These are phyloP conservation scores for Pseudocercospora cruenta DNA, from an alignment of 2,329 filamentous ascomycete genomes.

Conservation along the genomic window DNA sequence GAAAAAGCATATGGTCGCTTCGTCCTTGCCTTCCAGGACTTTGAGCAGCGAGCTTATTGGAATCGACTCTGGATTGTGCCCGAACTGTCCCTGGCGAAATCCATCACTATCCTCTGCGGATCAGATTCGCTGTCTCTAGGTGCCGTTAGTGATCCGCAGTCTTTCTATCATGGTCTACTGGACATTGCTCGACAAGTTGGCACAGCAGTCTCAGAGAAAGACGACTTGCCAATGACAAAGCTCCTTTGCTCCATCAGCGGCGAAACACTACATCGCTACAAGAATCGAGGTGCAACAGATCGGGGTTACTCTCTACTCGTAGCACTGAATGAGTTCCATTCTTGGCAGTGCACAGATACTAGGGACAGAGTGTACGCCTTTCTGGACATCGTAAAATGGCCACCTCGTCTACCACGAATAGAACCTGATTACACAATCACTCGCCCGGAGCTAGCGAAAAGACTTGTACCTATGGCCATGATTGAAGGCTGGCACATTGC, in stretches of 20 bases:
- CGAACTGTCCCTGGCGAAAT: not conserved
- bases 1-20: not conserved
- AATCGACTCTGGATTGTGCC: slow-evolving; percentile 7
- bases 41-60: slow-evolving; percentile 2
- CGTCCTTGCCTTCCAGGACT: not conserved
- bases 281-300: not conserved
- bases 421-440: not conserved
- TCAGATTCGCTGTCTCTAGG: not conserved
- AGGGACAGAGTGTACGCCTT: slow-evolving; percentile 3
- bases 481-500: slow-evolving; percentile 3
- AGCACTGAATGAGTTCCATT: not conserved
- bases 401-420: not conserved
- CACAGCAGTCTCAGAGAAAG: not conserved
- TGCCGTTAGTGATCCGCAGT: not conserved
- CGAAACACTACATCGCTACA: not conserved
- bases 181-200: not conserved
- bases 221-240: not conserved
- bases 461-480: not conserved
- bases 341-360: slow-evolving; percentile 3
- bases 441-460: not conserved
- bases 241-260: slow-evolving; percentile 2
- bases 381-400: not conserved
- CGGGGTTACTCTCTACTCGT: not conserved
- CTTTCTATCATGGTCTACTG: not conserved
- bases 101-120: slow-evolving; percentile 1